Evolutionary conservation across 78 protist species (phyloP).

Genomic region (Dictyostelium intermedium): DNA sequence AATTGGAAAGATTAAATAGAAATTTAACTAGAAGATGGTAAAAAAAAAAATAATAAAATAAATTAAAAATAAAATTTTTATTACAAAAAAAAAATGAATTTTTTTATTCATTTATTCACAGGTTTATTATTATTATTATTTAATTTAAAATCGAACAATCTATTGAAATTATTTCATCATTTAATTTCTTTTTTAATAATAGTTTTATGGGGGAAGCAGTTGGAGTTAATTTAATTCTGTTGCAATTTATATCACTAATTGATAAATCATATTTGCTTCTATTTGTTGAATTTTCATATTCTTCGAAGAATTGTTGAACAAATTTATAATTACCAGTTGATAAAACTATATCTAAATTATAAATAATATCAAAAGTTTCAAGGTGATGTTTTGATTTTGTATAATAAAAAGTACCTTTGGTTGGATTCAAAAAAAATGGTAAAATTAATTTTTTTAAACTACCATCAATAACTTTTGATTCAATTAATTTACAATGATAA

Average conservation of each 20-base stretch:
- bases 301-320: neutral
- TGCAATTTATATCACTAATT: neutral
- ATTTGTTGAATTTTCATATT: neutral
- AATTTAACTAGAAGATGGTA: neutral
- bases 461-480: neutral
- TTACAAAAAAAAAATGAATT: too few species aligned
- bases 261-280: neutral
- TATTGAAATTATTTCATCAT: neutral
- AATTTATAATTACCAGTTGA: neutral
- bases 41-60: neutral
- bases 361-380: neutral
- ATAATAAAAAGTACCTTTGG: neutral
- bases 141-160: too few species aligned
- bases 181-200: neutral
- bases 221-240: neutral
- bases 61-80: neutral
- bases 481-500: neutral
- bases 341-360: neutral
- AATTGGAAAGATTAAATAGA: slow-evolving; percentile 37
- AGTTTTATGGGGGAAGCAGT: neutral
- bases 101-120: too few species aligned
- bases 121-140: too few species aligned
- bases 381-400: neutral
- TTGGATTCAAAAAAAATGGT: neutral
- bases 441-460: neutral